Base-by-base conservation (phyloP, 2,329 filamentous ascomycete genomes). In the Penicillium sp. region DNA sequence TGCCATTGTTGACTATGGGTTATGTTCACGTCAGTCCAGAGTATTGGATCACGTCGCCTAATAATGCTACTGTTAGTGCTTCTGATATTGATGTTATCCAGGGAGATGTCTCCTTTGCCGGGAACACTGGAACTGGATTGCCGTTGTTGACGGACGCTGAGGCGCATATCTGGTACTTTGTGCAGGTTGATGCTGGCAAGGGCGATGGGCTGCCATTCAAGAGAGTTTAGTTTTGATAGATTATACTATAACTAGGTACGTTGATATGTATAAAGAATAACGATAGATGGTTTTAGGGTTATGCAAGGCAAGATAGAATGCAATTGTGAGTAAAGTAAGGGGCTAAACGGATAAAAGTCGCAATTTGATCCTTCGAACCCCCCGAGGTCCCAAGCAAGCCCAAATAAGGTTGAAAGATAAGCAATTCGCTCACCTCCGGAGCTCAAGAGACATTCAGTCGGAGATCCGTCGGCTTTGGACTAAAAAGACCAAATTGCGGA, bases 1-100 rank as follows among this genome's bases (percentile, higher is more conserved):
- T 91, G 36, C 88, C 88, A 1, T 82, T 86, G 11, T 72, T 84
- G 55, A 50, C 82, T 43, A 69, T 87, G 49, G 82, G 82, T 33
- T 91, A 85, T 75, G 75, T 80, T 37, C 88, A 90, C 70, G 82
- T 84, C n/a, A 82, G 78, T 16, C 86, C 88, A 1, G 88, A 91
- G 77, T 89, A 85, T 73, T 90, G 83, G 80, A 75, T 88, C 35
- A 66, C 61, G 0, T 68, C 75, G 1, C 54, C 52, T 1, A 61
- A 64, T 30, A 65, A 65, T 22, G 48, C 60, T 8, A 61, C 61
- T 16, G 65, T 69, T 12, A 31, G 41, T 0, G 41, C 61, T 0
- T 48, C 51, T 14, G 61, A 69, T 25, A 52, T 71, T 7, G 41
- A 62, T 17, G 60, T 68, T 5, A 50, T 68, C 12, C 43, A 61